A percentile compares a stretch with the other conserved stretches of the same genome.
phyloP scores from a whole-genome alignment of 1,284 basidiomycete genomes.

The Trametes pubescens region DNA sequence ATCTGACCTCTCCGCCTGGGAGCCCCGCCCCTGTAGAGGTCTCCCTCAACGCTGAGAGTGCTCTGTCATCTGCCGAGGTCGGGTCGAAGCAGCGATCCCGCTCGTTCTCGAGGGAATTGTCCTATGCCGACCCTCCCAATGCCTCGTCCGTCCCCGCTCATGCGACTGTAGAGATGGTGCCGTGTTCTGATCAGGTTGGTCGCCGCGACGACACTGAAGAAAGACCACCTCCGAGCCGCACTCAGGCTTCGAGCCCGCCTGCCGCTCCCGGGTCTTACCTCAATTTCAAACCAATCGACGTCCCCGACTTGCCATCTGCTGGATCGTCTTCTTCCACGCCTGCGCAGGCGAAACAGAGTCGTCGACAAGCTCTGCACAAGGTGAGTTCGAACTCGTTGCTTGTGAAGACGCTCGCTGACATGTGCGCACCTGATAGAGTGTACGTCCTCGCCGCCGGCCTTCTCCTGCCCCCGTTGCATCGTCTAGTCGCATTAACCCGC shows the following conservation, averaged over 20 bases:
- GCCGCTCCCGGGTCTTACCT: too few relatives aligned
- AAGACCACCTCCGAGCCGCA: too few relatives aligned
- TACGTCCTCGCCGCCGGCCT: neutral
- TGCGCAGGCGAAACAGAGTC: too few relatives aligned
- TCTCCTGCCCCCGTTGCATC: neutral
- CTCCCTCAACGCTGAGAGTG: neutral
- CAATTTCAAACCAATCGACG: too few relatives aligned
- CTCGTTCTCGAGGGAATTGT: neutral
- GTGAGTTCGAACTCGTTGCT: neutral
- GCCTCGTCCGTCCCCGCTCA: neutral
- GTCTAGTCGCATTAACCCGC: neutral
- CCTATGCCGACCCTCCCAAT: neutral
- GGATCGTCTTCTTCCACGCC: too few relatives aligned
- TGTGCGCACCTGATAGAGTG: neutral
- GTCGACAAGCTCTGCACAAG: neutral
- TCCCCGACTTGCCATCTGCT: too few relatives aligned
- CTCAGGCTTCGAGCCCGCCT: too few relatives aligned
- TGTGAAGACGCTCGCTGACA: neutral
- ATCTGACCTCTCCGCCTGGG: neutral
- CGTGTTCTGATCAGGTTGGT: neutral
- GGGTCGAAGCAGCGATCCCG: neutral
- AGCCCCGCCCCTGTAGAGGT: neutral
- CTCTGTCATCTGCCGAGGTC: neutral
- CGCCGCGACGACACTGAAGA: too few relatives aligned
- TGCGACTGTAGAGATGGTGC: neutral